A percentile compares a stretch with the other conserved stretches of the same genome.
These are phyloP conservation scores for Podospora pseudocomata DNA, from an alignment of 495 filamentous ascomycete species.

Conservation along the genomic window DNA sequence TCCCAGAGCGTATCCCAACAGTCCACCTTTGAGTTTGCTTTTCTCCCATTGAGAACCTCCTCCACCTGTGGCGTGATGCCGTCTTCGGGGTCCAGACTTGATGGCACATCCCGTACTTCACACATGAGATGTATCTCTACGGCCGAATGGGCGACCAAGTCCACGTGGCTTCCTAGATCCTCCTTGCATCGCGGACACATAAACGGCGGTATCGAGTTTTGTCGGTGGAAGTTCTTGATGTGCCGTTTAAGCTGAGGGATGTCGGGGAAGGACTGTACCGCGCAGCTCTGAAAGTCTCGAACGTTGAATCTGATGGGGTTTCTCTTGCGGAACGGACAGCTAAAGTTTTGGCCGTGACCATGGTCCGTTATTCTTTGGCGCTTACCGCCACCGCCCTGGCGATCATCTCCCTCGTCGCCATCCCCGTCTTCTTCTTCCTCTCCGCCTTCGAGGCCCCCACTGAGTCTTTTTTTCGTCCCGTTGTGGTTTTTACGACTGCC, in stretches of 20 bases:
- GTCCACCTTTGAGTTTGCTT: conserved; percentile 28
- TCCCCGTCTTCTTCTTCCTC: conserved; percentile 3
- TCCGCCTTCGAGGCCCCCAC: conserved; percentile 6
- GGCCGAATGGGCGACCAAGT: conserved; percentile 17
- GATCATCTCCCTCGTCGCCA: conserved; percentile 3
- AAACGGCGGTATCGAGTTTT: conserved; percentile 9
- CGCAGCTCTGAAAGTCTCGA: conserved; percentile 31
- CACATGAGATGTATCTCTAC: conserved; percentile 23
- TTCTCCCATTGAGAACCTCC: conserved; percentile 27
- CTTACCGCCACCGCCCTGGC: conserved; percentile 19
- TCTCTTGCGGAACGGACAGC: conserved; percentile 40
- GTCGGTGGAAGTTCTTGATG: conserved; percentile 29
- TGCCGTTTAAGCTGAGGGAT: conserved; percentile 36
- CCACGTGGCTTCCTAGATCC: conserved; percentile 18
- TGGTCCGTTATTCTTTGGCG: conserved; percentile 9
- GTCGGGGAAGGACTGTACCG: conserved; percentile 24
- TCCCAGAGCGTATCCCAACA: conserved; percentile 30
- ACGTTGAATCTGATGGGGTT: conserved; percentile 40
- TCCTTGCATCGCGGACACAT: conserved; percentile 28
- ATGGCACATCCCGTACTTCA: conserved; percentile 6
- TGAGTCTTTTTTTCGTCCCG: conserved; percentile 12
- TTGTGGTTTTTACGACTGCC: neutral
- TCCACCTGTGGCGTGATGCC: conserved; percentile 26
- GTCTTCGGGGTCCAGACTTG: conserved; percentile 29
- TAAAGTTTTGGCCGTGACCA: conserved; percentile 15